A percentile compares a stretch with the other conserved stretches of the same genome.
Conservation (phyloP, 2,329 filamentous ascomycete genomes). For the Lasiodiplodia citricola region DNA sequence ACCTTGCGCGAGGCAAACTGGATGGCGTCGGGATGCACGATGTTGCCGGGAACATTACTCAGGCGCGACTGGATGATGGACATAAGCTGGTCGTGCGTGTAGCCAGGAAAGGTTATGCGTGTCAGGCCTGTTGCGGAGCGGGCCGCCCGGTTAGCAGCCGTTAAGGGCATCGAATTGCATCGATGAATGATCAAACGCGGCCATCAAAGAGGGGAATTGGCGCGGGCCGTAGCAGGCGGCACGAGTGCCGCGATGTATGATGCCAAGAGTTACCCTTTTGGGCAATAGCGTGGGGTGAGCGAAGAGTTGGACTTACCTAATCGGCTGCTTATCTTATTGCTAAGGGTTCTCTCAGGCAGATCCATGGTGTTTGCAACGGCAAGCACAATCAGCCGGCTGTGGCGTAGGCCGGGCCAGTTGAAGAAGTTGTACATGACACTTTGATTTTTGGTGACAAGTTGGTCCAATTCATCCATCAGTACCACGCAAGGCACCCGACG, state of each 20-base stretch:
- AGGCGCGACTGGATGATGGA: slow-evolving; percentile 95
- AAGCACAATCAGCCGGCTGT: slow-evolving; percentile 92
- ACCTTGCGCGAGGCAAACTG: slow-evolving; percentile 98
- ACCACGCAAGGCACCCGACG: slow-evolving; percentile 94
- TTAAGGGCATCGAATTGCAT: neutral
- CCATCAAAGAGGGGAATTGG: neutral
- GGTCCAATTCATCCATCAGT: slow-evolving; percentile 97
- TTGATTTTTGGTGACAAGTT: slow-evolving; percentile 96
- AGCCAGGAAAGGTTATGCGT: slow-evolving; percentile 94
- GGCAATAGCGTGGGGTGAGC: slow-evolving; percentile 26
- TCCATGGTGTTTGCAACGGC: slow-evolving; percentile 99
- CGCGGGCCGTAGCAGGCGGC: neutral
- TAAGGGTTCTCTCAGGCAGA: slow-evolving; percentile 90
- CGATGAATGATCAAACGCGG: neutral
- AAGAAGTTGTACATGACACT: slow-evolving; percentile 99
- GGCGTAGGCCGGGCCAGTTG: slow-evolving; percentile 93
- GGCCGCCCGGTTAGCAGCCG: neutral
- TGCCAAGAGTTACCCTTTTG: slow-evolving; percentile 12
- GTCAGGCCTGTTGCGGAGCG: slow-evolving; percentile 65
- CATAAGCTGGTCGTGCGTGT: slow-evolving; percentile 97
- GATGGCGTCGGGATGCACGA: slow-evolving; percentile 90
- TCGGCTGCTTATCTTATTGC: slow-evolving; percentile 97
- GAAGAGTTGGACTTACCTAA: slow-evolving; percentile 43
- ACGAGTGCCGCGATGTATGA: neutral
- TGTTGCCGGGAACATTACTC: slow-evolving; percentile 82